These are phyloP conservation scores for Lentinula guzmanii DNA, from an alignment of 768 basidiomycete species.

Conservation along the genomic window DNA sequence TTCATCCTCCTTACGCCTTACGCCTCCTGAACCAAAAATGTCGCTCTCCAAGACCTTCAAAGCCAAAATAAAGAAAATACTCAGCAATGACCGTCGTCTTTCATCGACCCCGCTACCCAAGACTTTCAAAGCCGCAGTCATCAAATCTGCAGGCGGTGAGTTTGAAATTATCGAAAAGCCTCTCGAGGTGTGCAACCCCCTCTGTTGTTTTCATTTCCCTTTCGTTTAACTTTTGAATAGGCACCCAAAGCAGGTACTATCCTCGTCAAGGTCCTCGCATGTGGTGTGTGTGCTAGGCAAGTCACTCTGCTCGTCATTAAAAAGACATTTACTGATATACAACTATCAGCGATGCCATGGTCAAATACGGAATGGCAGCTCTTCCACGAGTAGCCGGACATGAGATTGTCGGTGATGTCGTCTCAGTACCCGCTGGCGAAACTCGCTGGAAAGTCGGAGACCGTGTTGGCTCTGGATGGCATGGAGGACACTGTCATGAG, in stretches of 20 bases:
- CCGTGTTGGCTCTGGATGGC: conserved; percentile 2
- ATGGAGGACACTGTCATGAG: not conserved
- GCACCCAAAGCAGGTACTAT: not conserved
- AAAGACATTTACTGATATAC: not conserved
- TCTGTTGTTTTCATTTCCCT: not conserved
- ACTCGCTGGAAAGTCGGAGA: conserved; percentile 1
- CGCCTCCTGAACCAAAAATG: not conserved
- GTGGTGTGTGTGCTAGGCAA: not conserved
- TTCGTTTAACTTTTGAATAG: not conserved
- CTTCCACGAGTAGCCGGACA: not conserved
- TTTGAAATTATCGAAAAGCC: conserved; percentile 1
- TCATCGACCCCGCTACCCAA: not conserved
- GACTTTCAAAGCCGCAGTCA: not conserved
- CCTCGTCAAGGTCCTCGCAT: not conserved
- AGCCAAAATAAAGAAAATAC: not conserved
- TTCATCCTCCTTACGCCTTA: not conserved
- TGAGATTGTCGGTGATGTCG: not conserved
- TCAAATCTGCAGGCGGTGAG: not conserved
- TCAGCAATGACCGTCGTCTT: not conserved
- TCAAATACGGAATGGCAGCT: not conserved
- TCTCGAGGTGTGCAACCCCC: not conserved
- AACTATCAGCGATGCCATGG: not conserved
- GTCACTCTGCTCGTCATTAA: too few species aligned
- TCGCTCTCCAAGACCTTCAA: not conserved
- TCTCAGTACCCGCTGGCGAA: not conserved